A percentile compares a stretch with the other conserved stretches of the same genome.
Conservation (phyloP, 169 alveolate species). For the Cryptosporidium bovis region DNA sequence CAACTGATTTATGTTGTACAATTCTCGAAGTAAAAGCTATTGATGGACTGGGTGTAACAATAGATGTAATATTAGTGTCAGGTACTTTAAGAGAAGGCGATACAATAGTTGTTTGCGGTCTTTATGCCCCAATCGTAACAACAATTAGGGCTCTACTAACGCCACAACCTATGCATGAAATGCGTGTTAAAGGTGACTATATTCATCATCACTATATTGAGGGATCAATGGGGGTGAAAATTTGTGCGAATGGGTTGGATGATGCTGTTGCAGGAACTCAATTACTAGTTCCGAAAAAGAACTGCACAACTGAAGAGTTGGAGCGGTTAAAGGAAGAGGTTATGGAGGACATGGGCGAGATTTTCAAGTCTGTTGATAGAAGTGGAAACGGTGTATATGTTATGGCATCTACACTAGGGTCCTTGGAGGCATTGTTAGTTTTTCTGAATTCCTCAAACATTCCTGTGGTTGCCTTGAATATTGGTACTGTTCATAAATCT, state of each 20-base stretch:
- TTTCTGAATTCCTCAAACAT: conserved; percentile 93
- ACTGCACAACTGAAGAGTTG: conserved; percentile 74
- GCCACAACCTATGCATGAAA: conserved; percentile 99
- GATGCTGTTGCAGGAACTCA: conserved; percentile 98
- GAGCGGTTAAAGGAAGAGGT: conserved; percentile 89
- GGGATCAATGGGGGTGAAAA: conserved; percentile 96
- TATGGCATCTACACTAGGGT: conserved; percentile 98
- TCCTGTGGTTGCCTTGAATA: conserved; percentile 96
- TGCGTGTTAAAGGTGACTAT: conserved; percentile 98
- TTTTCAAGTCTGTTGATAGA: conserved; percentile 92
- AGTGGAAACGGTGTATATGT: conserved; percentile 97
- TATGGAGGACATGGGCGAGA: conserved; percentile 91
- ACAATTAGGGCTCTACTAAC: conserved; percentile 96
- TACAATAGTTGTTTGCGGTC: conserved; percentile 95
- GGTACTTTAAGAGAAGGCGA: conserved; percentile 96
- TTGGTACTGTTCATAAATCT: conserved; percentile 98
- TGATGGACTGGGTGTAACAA: conserved; percentile 98
- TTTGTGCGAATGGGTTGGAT: conserved; percentile 96
- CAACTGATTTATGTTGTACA: conserved; percentile 93
- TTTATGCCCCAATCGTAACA: conserved; percentile 96
- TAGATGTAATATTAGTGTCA: conserved; percentile 97
- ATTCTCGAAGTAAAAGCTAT: conserved; percentile 96
- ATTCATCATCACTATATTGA: conserved; percentile 90
- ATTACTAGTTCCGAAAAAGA: conserved; percentile 85
- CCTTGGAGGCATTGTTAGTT: conserved; percentile 97